Percentiles rank a stretch among this genome's conserved stretches.
phyloP scores from a whole-genome alignment of 768 basidiomycete genomes.

The Tulasnella calospora region DNA sequence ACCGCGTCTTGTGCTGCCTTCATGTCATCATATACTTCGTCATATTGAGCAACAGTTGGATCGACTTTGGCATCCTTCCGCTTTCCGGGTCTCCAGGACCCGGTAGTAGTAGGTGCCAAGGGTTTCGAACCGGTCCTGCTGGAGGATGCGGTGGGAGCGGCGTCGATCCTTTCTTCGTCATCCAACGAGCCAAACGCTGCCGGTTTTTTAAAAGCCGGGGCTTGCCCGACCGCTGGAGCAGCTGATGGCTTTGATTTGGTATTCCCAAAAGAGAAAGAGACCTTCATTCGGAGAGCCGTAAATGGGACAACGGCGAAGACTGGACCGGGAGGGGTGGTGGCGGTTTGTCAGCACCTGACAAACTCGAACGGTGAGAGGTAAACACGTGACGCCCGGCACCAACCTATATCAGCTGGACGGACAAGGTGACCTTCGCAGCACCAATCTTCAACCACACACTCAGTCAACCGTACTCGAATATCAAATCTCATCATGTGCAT shows the following conservation, averaged over 20 bases:
- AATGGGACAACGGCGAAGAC: not conserved
- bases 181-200: slow-evolving; percentile 59
- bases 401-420: not conserved
- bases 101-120: slow-evolving; percentile 45
- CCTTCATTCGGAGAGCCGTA: slow-evolving; percentile 44
- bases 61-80: slow-evolving; percentile 79
- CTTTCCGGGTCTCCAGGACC: slow-evolving; percentile 58
- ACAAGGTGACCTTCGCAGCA: not conserved
- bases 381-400: not conserved
- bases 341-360: slow-evolving; percentile 3
- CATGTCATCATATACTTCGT: slow-evolving; percentile 95
- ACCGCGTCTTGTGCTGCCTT: slow-evolving; percentile 74
- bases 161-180: slow-evolving; percentile 57
- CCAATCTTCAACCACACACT: not conserved
- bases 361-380: not conserved
- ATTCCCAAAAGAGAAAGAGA: slow-evolving; percentile 74
- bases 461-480: not conserved
- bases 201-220: slow-evolving; percentile 53
- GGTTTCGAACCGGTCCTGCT: slow-evolving; percentile 55
- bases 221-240: slow-evolving; percentile 48
- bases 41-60: slow-evolving; percentile 84
- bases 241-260: slow-evolving; percentile 39
- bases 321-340: not conserved
- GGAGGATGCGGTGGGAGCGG: slow-evolving; percentile 44
- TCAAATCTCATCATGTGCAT: slow-evolving; percentile 3